Evolutionary conservation across 805 yeast species (phyloP).

Genomic region (Nakazawaea ishiwadae): DNA sequence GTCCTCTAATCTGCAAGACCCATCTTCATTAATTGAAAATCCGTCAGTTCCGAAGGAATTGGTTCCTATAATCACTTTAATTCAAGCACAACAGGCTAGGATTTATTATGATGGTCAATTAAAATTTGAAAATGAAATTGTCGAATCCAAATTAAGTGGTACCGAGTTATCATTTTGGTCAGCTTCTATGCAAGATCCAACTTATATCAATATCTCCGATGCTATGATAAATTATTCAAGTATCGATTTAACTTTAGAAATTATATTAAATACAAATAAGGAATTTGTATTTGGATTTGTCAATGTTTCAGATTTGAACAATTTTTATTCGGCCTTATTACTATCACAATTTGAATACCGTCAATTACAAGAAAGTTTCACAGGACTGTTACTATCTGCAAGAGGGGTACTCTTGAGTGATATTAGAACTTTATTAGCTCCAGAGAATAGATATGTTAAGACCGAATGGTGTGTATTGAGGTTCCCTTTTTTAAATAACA

Average conservation of each 20-base stretch:
- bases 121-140: slow-evolving; percentile 25
- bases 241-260: slow-evolving; percentile 15
- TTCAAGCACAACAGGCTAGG: slow-evolving; percentile 66
- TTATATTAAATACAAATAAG: slow-evolving; percentile 22
- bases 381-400: slow-evolving; percentile 57
- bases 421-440: slow-evolving; percentile 51
- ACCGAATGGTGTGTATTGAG: slow-evolving; percentile 62
- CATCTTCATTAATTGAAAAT: slow-evolving; percentile 14
- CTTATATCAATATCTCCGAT: slow-evolving; percentile 48
- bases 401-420: slow-evolving; percentile 56
- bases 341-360: slow-evolving; percentile 54
- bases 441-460: slow-evolving; percentile 39
- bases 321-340: slow-evolving; percentile 39
- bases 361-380: slow-evolving; percentile 55
- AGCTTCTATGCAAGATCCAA: slow-evolving; percentile 24
- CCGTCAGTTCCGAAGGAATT: slow-evolving; percentile 53
- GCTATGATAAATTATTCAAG: slow-evolving; percentile 22
- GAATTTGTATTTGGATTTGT: slow-evolving; percentile 21
- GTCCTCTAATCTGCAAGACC: slow-evolving; percentile 14
- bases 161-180: slow-evolving; percentile 49
- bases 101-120: slow-evolving; percentile 54
- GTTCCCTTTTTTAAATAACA: slow-evolving; percentile 51
- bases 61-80: slow-evolving; percentile 64
- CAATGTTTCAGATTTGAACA: slow-evolving; percentile 21
- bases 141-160: slow-evolving; percentile 36